Evolutionary conservation across 805 yeast species (phyloP), one percentile per base, ranked within the genome.

Genomic region (Candida xiaguanensis): DNA sequence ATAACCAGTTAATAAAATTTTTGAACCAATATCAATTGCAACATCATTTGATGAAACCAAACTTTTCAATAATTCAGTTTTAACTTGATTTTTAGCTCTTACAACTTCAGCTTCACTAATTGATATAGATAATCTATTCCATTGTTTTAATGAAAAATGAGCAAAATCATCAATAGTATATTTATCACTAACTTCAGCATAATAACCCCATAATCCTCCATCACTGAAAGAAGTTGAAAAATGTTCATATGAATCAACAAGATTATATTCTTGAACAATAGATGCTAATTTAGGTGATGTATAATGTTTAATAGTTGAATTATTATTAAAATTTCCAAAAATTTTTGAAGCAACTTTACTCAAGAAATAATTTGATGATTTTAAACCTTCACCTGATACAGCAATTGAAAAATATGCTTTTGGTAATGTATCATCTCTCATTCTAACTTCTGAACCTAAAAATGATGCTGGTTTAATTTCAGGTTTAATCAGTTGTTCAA

Each of bases 381-480:
- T 56, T 35, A 73, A 45, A 31, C 82, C 69, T 65, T 83, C 90
- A 69, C 88, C 87, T 56, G 77, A 72, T 40, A 75, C 91, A 42
- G 89, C 88, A 54, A 85, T 72, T 40, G 89, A 65, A 53, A 84
- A 74, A 74, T 83, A 82, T 41, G 91, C 93, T 59, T 78, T 76
- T 59, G 91, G 87, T 56, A 82, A 61, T 53, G 88, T 85, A 66
- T 85, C 95, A 59, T 85, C 95, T 79, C 95, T 82, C 70, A 84
- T 69, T 77, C 90, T 80, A 49, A 84, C 82, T 61, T 85, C 95
- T 34, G 93, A 84, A 61, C 95, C 95, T 61, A 85, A 74, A 77
- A 85, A 85, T 40, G 78, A 60, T 45, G 85, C 77, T 40, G 77
- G 69, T 50, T 73, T 72, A 38, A 55, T 56, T 18, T 65, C 60